phyloP scores from a whole-genome alignment of 2,329 filamentous ascomycete genomes.

The Mycogone perniciosa region DNA sequence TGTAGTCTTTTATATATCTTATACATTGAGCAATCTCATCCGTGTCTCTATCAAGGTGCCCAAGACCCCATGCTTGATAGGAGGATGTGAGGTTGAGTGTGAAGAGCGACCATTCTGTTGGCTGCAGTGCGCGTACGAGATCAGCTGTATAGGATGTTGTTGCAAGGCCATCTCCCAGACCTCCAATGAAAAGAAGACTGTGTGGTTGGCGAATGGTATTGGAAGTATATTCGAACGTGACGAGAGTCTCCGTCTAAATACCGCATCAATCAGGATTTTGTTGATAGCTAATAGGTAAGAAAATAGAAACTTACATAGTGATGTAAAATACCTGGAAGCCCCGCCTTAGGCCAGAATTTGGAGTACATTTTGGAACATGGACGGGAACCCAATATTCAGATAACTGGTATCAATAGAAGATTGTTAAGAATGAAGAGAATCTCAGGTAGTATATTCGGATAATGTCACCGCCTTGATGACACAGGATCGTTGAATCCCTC shows the following conservation, averaged over 20 bases:
- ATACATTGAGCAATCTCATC: conserved; percentile 28
- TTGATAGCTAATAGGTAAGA: too few species aligned
- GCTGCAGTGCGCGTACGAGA: conserved; percentile 34
- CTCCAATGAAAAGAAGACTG: conserved; percentile 47
- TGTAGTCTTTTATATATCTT: conserved; percentile 27
- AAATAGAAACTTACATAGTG: conserved; percentile 28
- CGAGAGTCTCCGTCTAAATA: conserved; percentile 31
- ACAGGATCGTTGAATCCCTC: too few species aligned
- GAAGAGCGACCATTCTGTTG: conserved; percentile 31
- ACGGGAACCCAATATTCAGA: too few species aligned
- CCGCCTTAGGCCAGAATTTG: conserved; percentile 29
- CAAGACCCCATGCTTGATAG: conserved; percentile 29
- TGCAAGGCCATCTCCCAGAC: conserved; percentile 45
- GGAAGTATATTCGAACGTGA: conserved; percentile 32
- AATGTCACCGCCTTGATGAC: too few species aligned
- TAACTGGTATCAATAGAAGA: too few species aligned
- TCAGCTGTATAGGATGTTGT: conserved; percentile 41
- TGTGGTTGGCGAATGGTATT: conserved; percentile 29
- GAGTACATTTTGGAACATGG: conserved; percentile 19
- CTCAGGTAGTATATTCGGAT: too few species aligned
- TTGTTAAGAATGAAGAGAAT: too few species aligned
- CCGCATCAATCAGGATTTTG: background rate
- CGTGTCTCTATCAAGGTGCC: conserved; percentile 30
- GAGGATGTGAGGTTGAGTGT: conserved; percentile 35
- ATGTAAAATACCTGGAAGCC: conserved; percentile 27